Evolutionary conservation across 345 rosid species (phyloP), one percentile per base, ranked within the genome.

Genomic region (Pseudoturritis turrita): DNA sequence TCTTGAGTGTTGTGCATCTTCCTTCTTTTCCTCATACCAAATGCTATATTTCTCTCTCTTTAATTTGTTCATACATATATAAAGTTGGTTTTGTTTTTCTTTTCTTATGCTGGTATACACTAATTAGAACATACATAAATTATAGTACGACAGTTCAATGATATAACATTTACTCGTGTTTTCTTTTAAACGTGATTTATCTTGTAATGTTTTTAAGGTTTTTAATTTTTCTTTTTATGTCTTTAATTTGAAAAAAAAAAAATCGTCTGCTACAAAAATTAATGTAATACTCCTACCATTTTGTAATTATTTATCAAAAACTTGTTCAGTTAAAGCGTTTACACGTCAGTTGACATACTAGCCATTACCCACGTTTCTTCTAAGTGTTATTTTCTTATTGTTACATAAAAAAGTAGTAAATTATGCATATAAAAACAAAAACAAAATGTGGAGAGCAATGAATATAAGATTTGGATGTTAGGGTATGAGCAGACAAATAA

Each of bases 1-100:
- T 53, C 47, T 74, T 15, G 78, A 74, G 68, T 66, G 46, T 50
- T 74, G 78, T 74, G 78, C 46, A 57, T 33, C 66, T 56, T 65
- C 77, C 66, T 56, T 65, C 44, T 55, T 73, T 73, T 56, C 31
- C 66, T 65, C 66, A 19, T n/a, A 25, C 69, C 57, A 64, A 44
- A 54, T 72, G 57, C 49, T 52, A 45, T 61, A 6, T 57, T 23
- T 41, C 51, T 44, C 15, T 41, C 40, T 57, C 31, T 69, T 25
- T 58, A 18, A 21, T 31, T 52, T 62, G 26, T 53, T 72, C 55
- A 52, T 21, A 51, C 35, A 51, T 6, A 40, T 4, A 39, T 41
- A 22, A 60, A 31, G 11, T 7, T n/a, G 12, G 14, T 69, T 33
- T 22, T 11, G 17, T 29, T 17, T 44, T 62, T n/a, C n/a, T n/a